A percentile compares a stretch with the other conserved stretches of the same genome.
These are phyloP conservation scores for Plasmodium sp. DNA, from an alignment of 169 alveolate genomes.

Conservation along the genomic window DNA sequence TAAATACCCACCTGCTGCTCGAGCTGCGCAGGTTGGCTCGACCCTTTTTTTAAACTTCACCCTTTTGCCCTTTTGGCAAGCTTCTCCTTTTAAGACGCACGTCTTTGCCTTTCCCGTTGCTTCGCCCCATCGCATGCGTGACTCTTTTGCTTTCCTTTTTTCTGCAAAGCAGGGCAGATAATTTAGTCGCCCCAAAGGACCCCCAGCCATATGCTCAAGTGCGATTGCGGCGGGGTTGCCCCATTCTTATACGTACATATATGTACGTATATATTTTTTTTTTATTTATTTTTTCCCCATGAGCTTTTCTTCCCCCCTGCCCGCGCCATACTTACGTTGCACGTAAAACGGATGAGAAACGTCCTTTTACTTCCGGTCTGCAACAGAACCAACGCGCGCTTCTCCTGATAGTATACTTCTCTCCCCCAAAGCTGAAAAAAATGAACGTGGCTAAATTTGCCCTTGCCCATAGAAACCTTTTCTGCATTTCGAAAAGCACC, in stretches of 20 bases:
- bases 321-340: neutral
- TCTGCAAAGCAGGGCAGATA: neutral
- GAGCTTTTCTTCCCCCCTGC: neutral
- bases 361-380: neutral
- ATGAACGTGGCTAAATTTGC: conserved; percentile 8
- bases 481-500: conserved; percentile 11
- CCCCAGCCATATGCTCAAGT: neutral
- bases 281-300: neutral
- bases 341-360: neutral
- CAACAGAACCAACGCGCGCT: neutral
- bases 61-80: neutral
- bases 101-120: neutral
- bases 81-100: neutral
- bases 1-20: neutral
- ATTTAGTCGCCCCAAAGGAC: neutral
- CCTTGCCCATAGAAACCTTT: conserved; percentile 6
- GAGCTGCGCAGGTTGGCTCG: neutral
- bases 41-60: neutral
- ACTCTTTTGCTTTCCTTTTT: neutral
- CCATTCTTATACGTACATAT: neutral
- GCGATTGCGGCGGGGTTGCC: neutral
- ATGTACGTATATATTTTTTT: too few relatives aligned
- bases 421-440: neutral
- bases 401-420: neutral
- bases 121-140: neutral